Percentiles rank a stretch among this genome's conserved stretches.
phyloP scores from a whole-genome alignment of 805 yeast genomes.

The Teunomyces stri region DNA sequence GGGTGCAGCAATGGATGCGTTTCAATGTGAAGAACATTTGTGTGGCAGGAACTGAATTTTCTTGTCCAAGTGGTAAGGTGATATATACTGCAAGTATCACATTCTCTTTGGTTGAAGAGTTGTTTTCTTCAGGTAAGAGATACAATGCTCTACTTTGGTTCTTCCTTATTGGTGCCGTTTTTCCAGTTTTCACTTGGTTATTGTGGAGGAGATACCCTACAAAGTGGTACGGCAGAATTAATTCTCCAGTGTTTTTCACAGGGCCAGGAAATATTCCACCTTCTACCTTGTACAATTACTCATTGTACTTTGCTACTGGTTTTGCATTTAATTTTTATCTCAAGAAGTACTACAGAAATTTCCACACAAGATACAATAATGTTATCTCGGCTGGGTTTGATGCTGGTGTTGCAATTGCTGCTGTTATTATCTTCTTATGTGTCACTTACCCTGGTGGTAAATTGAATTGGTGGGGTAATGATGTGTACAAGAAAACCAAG shows the following conservation, averaged over 20 bases:
- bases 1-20: constrained; percentile 23
- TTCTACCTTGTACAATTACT: constrained; percentile 16
- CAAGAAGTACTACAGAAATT: constrained; percentile 10
- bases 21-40: constrained; percentile 18
- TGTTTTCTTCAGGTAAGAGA: constrained; percentile 26
- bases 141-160: constrained; percentile 30
- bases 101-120: constrained; percentile 41
- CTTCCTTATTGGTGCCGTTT: constrained; percentile 32
- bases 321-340: constrained; percentile 15
- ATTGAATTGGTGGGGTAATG: constrained; percentile 16
- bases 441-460: constrained; percentile 17
- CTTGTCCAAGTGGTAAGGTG: constrained; percentile 19
- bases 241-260: constrained; percentile 12
- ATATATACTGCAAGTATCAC: constrained; percentile 19
- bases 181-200: constrained; percentile 18
- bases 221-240: constrained; percentile 18
- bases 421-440: constrained; percentile 38
- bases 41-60: constrained; percentile 14
- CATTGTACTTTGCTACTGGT: constrained; percentile 15
- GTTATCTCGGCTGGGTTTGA: constrained; percentile 16
- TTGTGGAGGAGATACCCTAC: constrained; percentile 12
- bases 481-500: constrained; percentile 13
- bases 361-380: constrained; percentile 14
- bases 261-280: constrained; percentile 18
- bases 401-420: constrained; percentile 29